Percentiles rank a stretch among this genome's conserved stretches.
These are phyloP conservation scores for Ananas comosus DNA, from an alignment of 176 grass and related monocot species.

Conservation along the genomic window DNA sequence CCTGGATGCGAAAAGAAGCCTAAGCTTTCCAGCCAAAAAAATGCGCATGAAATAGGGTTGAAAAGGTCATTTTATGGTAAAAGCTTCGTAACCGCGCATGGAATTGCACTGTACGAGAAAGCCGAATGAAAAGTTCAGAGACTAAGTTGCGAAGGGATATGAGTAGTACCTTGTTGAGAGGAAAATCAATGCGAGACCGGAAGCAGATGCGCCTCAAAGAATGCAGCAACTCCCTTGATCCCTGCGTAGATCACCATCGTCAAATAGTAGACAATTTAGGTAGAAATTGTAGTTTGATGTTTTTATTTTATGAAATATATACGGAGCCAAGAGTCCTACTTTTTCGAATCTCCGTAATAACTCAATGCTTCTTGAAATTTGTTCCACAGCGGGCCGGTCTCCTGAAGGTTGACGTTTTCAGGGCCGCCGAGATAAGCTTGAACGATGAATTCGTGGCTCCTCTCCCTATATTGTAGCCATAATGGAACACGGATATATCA, in stretches of 20 bases:
- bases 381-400: slow-evolving; percentile 70
- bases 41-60: too few relatives aligned
- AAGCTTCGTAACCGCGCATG: too few relatives aligned
- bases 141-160: too few relatives aligned
- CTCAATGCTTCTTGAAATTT: slow-evolving; percentile 68
- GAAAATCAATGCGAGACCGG: too few relatives aligned
- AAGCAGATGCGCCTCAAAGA: slow-evolving; percentile 30
- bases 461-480: slow-evolving; percentile 34
- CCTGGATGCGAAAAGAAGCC: too few relatives aligned
- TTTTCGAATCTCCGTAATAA: slow-evolving; percentile 71
- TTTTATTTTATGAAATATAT: background rate
- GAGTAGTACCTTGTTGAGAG: too few relatives aligned
- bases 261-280: background rate
- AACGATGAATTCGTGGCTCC: slow-evolving; percentile 73
- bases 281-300: background rate
- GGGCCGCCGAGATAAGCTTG: slow-evolving; percentile 87
- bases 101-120: too few relatives aligned
- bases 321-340: slow-evolving; percentile 28
- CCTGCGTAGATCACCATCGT: slow-evolving; percentile 33
- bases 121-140: too few relatives aligned
- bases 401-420: slow-evolving; percentile 90
- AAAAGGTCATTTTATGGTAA: too few relatives aligned
- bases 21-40: too few relatives aligned
- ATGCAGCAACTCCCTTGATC: slow-evolving; percentile 51
- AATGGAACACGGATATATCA: background rate